Percentiles rank a stretch among this genome's conserved stretches.
These are phyloP conservation scores for Emmonsiellopsis sp. DNA, from an alignment of 2,329 filamentous ascomycete genomes.

Conservation along the genomic window DNA sequence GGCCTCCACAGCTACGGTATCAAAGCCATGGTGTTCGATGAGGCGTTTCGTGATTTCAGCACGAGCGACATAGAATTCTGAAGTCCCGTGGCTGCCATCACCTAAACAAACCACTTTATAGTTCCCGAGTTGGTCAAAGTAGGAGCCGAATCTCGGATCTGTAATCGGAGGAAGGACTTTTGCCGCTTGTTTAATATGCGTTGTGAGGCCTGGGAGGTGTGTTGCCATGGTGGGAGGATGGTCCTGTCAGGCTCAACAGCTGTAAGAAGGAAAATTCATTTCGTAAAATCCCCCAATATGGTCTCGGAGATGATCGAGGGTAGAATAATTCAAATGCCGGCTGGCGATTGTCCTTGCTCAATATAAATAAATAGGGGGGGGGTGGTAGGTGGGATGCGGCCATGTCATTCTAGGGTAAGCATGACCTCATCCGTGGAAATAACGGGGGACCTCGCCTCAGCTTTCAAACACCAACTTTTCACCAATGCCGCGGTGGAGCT, in stretches of 20 bases:
- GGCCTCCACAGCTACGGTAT: conserved; percentile 42
- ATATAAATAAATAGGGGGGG: too few species aligned
- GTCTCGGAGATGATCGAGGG: too few species aligned
- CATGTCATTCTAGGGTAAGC: neutral
- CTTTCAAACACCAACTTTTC: neutral
- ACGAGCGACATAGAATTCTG: conserved; percentile 45
- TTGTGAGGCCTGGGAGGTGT: conserved; percentile 24
- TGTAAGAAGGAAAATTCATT: neutral
- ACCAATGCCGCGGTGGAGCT: neutral
- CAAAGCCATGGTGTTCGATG: conserved; percentile 42
- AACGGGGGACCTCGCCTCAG: neutral
- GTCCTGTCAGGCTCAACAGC: neutral
- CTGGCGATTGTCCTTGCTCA: too few species aligned
- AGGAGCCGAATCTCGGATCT: conserved; percentile 27
- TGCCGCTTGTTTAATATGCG: conserved; percentile 26
- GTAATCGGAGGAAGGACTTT: conserved; percentile 27
- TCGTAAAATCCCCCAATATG: too few species aligned
- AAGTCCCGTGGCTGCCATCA: conserved; percentile 44
- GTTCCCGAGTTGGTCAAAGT: conserved; percentile 32
- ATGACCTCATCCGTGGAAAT: neutral
- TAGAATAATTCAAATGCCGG: too few species aligned
- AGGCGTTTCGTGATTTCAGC: conserved; percentile 43
- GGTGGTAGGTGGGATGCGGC: too few species aligned
- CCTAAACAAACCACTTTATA: conserved; percentile 36
- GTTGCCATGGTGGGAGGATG: conserved; percentile 10